Evolutionary conservation across 768 basidiomycete genomes (phyloP), one percentile per base, ranked within the genome.

Genomic region (Cystobasidium tubakii): DNA sequence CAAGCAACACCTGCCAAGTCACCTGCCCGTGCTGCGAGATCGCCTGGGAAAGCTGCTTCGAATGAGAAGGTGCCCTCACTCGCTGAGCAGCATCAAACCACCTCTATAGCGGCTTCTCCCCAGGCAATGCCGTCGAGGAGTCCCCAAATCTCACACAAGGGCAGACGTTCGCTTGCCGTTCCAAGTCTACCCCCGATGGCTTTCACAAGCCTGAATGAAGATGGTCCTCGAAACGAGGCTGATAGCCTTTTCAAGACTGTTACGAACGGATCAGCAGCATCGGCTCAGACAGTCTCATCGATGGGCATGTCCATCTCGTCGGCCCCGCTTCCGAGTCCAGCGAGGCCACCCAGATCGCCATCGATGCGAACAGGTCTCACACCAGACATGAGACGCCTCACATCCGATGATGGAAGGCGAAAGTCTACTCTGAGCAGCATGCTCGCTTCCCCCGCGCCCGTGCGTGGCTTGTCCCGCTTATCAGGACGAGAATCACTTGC

Each of bases 321-420:
- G 4, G 33, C 25, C 4, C 15, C 57, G 6, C 57, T 60, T 6
- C 57, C 57, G 7, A 60, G 57, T 60, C 57, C 57, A 27, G 27
- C 57, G 6, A 60, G 57, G 29, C 29, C 33, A 27, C 57, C 29
- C 12, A 29, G 29, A 31, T 60, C 57, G 4, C 57, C 57, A 27
- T 27, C 57, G 13, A 60, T 27, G 39, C 39, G 36, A 42, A 42
- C 63, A 23, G 66, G 66, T 15, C 50, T 67, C 27, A 67, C 66
- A 7, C 66, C 66, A 9, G 66, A 42, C 50, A 67, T 67, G 66
- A n/a, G 31, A 36, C 39, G 66, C 17, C 29, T 67, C 12, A 36
- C 15, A 23, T 67, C 63, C 25, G 23, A 42, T 36, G 63, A 50
- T 50, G 46, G 46, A n/a, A 15, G 46, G 46, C 7, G 46, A 15